These are phyloP conservation scores for Protomyces macrosporus DNA, from an alignment of 1,139 yeast species.

Conservation along the genomic window DNA sequence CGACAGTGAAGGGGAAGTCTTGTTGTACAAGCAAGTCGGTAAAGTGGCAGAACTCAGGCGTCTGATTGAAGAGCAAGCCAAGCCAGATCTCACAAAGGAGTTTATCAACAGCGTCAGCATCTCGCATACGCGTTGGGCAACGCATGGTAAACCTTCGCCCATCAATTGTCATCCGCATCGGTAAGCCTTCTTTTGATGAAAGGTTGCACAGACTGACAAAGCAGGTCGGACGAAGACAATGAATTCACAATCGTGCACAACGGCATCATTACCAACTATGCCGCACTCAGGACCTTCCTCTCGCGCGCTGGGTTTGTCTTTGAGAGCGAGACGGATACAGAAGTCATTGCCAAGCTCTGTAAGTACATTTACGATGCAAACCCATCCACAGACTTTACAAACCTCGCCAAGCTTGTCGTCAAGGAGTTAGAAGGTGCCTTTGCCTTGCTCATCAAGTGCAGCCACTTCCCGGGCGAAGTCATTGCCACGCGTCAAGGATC, in stretches of 20 bases:
- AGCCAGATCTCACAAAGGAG: conserved; percentile 54
- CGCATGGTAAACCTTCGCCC: conserved; percentile 90
- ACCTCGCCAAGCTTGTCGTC: conserved; percentile 85
- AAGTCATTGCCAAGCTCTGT: conserved; percentile 91
- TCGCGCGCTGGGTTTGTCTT: conserved; percentile 72
- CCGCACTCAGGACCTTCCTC: conserved; percentile 80
- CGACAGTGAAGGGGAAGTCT: conserved; percentile 54
- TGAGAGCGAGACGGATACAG: conserved; percentile 95
- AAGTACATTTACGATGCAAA: conserved; percentile 84
- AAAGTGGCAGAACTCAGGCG: conserved; percentile 79
- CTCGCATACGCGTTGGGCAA: conserved; percentile 99
- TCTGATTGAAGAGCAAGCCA: conserved; percentile 46
- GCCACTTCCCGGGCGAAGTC: conserved; percentile 90
- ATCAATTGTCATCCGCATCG: conserved; percentile 88
- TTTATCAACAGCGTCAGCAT: conserved; percentile 90
- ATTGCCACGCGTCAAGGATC: conserved; percentile 98
- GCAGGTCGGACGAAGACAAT: conserved; percentile 67
- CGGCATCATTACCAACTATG: conserved; percentile 94
- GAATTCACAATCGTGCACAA: conserved; percentile 94
- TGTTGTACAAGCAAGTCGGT: conserved; percentile 80
- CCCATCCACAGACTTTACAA: conserved; percentile 72
- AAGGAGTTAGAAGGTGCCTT: conserved; percentile 96
- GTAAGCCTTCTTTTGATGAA: neutral
- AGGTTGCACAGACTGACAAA: neutral
- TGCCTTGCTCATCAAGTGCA: conserved; percentile 86